Evolutionary conservation across 768 basidiomycete species (phyloP).

Genomic region (Lactifluus echinatus): DNA sequence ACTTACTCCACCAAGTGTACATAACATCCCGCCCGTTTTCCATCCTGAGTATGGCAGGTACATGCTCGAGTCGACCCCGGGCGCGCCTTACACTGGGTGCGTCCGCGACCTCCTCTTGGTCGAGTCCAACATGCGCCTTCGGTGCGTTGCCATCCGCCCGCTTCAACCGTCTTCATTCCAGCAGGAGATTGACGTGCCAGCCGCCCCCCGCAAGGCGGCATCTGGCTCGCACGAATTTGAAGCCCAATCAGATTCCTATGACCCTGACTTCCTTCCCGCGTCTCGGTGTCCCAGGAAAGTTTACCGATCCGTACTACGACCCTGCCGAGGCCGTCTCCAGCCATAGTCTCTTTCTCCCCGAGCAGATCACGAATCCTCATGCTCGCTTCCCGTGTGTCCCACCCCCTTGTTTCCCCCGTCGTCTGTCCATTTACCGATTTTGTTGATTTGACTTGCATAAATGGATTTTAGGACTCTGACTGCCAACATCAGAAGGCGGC

Average conservation of each 20-base stretch:
- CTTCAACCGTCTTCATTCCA: not conserved
- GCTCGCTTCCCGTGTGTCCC: conserved; percentile 89
- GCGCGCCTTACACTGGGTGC: conserved; percentile 85
- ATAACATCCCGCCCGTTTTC: conserved; percentile 65
- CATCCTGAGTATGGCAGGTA: conserved; percentile 98
- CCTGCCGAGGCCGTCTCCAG: conserved; percentile 75
- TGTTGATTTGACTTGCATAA: not conserved
- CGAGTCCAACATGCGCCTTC: conserved; percentile 90
- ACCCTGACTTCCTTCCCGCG: conserved; percentile 95
- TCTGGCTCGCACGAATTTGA: conserved; percentile 76
- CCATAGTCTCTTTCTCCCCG: conserved; percentile 88
- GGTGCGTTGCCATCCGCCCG: conserved; percentile 34
- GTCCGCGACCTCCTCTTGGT: conserved; percentile 82
- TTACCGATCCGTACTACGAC: conserved; percentile 83
- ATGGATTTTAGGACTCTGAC: conserved; percentile 71
- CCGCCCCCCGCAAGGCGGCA: conserved; percentile 46
- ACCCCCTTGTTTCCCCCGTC: conserved; percentile 1
- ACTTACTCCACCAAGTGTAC: conserved; percentile 6
- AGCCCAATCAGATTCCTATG: conserved; percentile 78
- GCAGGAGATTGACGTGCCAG: not conserved
- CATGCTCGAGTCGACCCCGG: conserved; percentile 98
- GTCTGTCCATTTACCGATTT: conserved; percentile 7
- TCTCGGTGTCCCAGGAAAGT: conserved; percentile 79
- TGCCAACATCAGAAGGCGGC: conserved; percentile 83
- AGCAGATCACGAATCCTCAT: conserved; percentile 95